phyloP scores from a whole-genome alignment of 768 basidiomycete species.

The Lactarius psammicola region DNA sequence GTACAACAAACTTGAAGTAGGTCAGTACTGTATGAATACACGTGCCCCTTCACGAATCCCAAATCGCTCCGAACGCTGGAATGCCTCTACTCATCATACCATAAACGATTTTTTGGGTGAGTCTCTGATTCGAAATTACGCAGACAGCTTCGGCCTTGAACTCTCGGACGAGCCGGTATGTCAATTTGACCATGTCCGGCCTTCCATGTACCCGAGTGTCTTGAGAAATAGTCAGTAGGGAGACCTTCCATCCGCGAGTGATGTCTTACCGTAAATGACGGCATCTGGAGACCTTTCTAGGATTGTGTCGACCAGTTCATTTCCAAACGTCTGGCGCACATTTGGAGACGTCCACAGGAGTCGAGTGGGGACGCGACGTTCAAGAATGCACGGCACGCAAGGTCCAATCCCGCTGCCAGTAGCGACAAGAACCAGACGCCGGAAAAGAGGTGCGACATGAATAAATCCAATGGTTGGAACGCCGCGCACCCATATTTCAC shows the following conservation, averaged over 20 bases:
- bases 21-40: not conserved
- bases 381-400: conserved; percentile 56
- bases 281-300: conserved; percentile 54
- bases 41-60: conserved; percentile 47
- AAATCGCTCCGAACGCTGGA: conserved; percentile 61
- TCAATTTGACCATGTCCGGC: conserved; percentile 41
- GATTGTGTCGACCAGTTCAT: conserved; percentile 56
- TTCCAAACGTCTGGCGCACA: conserved; percentile 59
- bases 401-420: conserved; percentile 61
- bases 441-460: conserved; percentile 54
- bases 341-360: conserved; percentile 64
- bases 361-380: conserved; percentile 49
- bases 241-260: not conserved
- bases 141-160: conserved; percentile 49
- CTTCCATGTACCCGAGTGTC: conserved; percentile 39
- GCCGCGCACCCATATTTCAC: conserved; percentile 56
- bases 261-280: conserved; percentile 50
- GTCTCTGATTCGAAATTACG: conserved; percentile 57
- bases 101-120: conserved; percentile 57
- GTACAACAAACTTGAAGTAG: not conserved
- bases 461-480: conserved; percentile 56
- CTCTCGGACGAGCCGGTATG: conserved; percentile 38
- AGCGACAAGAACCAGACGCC: conserved; percentile 54
- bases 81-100: conserved; percentile 59
- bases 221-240: conserved; percentile 13